Evolutionary conservation across 306 rosid species (phyloP).

Genomic region (Casuarina cunninghamiana): DNA sequence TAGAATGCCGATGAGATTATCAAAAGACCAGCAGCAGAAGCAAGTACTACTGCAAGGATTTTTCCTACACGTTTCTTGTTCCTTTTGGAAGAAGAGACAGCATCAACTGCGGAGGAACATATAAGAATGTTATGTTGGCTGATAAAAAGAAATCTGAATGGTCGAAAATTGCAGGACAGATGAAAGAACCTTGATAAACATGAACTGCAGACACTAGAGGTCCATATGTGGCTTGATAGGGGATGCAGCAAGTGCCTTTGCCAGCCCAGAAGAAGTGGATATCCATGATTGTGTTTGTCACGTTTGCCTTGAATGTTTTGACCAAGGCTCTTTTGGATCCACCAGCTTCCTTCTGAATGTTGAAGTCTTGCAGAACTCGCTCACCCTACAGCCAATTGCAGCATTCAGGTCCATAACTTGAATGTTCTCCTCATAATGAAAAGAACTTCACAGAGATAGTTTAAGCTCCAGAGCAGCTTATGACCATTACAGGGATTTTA

Average conservation of each 20-base stretch:
- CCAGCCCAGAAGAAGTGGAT: conserved; percentile 42
- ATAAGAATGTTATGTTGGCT: not conserved
- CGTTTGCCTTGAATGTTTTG: conserved; percentile 27
- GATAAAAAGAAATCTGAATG: not conserved
- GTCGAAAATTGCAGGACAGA: not conserved
- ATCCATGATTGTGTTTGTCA: conserved; percentile 30
- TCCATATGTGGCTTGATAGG: conserved; percentile 39
- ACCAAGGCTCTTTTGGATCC: conserved; percentile 34
- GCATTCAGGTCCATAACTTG: not conserved
- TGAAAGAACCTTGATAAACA: conserved; percentile 32
- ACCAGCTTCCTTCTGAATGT: conserved; percentile 38
- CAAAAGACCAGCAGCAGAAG: conserved; percentile 27
- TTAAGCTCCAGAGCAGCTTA: not conserved
- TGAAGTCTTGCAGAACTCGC: conserved; percentile 32
- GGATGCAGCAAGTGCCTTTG: conserved; percentile 50
- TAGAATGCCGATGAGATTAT: conserved; percentile 22
- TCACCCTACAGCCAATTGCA: conserved; percentile 30
- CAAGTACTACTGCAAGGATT: conserved; percentile 27
- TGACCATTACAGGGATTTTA: not conserved
- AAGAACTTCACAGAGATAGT: not conserved
- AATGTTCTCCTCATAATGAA: not conserved
- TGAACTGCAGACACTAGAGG: conserved; percentile 41
- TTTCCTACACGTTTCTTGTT: conserved; percentile 31
- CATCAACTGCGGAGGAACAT: not conserved
- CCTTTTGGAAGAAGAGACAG: conserved; percentile 3